phyloP scores from a whole-genome alignment of 768 basidiomycete species.

The Sarcomyxa edulis region DNA sequence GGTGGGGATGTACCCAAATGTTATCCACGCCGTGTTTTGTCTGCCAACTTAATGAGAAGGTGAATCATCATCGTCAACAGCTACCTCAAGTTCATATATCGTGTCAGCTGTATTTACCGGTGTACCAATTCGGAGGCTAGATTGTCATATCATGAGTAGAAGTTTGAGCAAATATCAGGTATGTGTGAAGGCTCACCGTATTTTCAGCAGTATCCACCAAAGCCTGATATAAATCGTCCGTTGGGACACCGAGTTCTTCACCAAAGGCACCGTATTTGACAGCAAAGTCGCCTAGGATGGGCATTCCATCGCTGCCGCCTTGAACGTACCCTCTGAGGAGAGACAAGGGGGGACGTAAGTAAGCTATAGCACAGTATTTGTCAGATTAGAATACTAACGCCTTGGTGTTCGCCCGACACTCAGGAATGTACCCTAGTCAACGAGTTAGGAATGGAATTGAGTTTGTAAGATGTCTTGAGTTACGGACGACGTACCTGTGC shows the following conservation, averaged over 20 bases:
- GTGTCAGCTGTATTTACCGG: conserved; percentile 19
- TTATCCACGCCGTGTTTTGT: conserved; percentile 49
- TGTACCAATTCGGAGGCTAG: conserved; percentile 49
- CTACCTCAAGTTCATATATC: not conserved
- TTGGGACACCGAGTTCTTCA: conserved; percentile 33
- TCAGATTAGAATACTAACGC: conserved; percentile 21
- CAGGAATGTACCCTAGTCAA: conserved; percentile 43
- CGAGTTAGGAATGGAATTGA: not conserved
- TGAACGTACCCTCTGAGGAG: conserved; percentile 39
- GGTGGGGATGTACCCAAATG: conserved; percentile 44
- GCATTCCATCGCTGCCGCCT: conserved; percentile 46
- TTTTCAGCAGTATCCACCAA: conserved; percentile 48
- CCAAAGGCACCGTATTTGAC: conserved; percentile 37
- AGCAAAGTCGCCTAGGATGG: conserved; percentile 47
- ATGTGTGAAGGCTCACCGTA: conserved; percentile 26
- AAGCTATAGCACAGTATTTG: too few relatives aligned
- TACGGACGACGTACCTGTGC: conserved; percentile 28
- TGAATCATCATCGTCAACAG: not conserved
- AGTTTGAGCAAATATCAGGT: not conserved
- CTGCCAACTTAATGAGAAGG: conserved; percentile 42
- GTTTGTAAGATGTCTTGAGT: not conserved
- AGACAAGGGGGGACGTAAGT: not conserved
- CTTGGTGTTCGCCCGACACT: conserved; percentile 46
- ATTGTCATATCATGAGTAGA: too few relatives aligned
- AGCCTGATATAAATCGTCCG: conserved; percentile 42